Conservation (phyloP, 306 rosid species). For the Glycine latifolia region DNA sequence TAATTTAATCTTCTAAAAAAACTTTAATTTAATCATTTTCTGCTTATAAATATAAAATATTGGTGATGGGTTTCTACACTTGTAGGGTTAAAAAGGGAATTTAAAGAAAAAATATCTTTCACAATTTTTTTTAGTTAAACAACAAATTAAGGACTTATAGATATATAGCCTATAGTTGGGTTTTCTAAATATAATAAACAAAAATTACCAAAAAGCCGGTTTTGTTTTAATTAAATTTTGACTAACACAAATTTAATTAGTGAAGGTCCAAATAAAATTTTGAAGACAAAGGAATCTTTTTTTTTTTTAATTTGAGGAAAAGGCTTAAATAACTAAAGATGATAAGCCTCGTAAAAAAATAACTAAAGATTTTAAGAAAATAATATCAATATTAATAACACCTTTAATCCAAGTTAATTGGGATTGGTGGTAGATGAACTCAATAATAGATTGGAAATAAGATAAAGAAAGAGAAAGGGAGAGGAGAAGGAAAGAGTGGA, state of each 20-base stretch:
- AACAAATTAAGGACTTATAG: not conserved
- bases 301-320: not conserved
- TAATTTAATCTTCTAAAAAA: no score
- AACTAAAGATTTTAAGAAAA: no score
- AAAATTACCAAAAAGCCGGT: not conserved
- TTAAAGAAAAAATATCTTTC: not conserved
- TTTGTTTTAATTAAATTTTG: not conserved
- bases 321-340: not conserved
- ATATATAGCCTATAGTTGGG: not conserved
- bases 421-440: no score
- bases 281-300: not conserved
- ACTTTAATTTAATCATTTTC: no score
- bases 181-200: no score
- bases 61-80: not conserved
- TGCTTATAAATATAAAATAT: not conserved
- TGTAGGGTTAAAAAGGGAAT: not conserved
- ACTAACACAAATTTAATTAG: not conserved
- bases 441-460: no score
- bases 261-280: not conserved
- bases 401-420: no score
- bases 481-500: no score
- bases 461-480: no score
- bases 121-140: not conserved
- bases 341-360: no score
- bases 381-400: no score